Base-by-base conservation (phyloP, 768 basidiomycete species). In the Russula lepida region DNA sequence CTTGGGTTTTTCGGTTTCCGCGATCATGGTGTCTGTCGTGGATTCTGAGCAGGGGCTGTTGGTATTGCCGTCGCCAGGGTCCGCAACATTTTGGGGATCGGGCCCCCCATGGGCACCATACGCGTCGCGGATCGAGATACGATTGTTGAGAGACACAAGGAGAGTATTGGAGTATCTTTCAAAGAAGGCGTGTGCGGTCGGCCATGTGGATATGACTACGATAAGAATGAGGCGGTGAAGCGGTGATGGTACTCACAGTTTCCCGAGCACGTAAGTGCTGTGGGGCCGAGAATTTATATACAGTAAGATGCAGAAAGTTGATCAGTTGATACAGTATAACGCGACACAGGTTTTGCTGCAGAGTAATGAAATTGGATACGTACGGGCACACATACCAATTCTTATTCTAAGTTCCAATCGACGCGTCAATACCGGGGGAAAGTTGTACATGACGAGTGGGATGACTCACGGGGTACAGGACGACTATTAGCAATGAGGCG, bases 161-260 rank as follows among this genome's bases (percentile, higher is more conserved):
- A 71, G 62, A 0, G 70, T 70, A 58, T 71, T 71, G 3, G 69
- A 65, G 54, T 64, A 67, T 15, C 61, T 62, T 28, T 37, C 50
- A 21, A 51, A 33, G n/a, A 33, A 33, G 4, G 21, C 11, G 21
- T 12, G 6, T 21, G 21, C 12, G 25, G 23, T 47, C 23, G 23
- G 23, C 13, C 46, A 47, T 47, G 19, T 43, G 41, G 19, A 3
- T n/a, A 11, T n/a, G 6, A 35, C 13, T 13, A 13, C 35, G 35
- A 43, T 21, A 43, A n/a, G n/a, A 1, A 43, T 43, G 46, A 7
- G 23, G 19, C 6, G 13, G 23, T 47, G 25, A 25, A 17, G 46
- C 1, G 46, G 7, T 7, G 23, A 47, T 47, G 2, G 25, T 4
- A 12, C 61, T 48, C 41, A 58, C 61, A 62, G 30, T 43, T 62